Base-by-base conservation (phyloP, 306 rosid genomes). In the Canavalia gladiata region DNA sequence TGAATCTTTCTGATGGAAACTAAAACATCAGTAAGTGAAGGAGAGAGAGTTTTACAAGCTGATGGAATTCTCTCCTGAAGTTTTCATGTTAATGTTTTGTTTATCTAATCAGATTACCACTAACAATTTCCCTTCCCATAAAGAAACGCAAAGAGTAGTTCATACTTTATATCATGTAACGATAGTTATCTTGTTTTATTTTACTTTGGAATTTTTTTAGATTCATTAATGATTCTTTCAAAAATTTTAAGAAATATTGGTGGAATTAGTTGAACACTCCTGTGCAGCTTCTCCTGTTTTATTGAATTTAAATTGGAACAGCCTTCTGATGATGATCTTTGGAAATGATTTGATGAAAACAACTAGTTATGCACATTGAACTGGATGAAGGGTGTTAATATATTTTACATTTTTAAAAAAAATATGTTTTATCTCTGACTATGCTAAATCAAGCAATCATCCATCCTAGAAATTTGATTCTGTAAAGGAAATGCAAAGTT, bases 271-370 rank as follows among this genome's bases (percentile, higher is more conserved):
- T 60, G 43, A 60, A 60, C n/a, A 28, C 35, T 56, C 12, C 0
- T 56, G 35, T 7, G 8, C 0, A 62, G 7, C 4, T 28, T 41
- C 51, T 4, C 30, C 31, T 2, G 12, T 41, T 25, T 2, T 45
- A 49, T 31, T 70, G 45, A 30, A 70, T 70, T 70, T 33, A 47
- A 31, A 5, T 70, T 70, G 75, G 3, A 51, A 9, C 13, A 71
- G 4, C 3, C 31, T 71, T 39, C 34, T 71, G 29, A 4, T 42
- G 8, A 50, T 7, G 25, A 12, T 35, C 1, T 70, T 4, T 33
- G 50, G 52, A 42, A 64, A 7, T 64, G 31, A 64, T 37, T 64
- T 25, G 9, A 55, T n/a, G 49, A 64, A 64, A 60, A 11, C 43
- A 60, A 60, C 1, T 10, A 9, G 43, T 60, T 34, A 35, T 29